Evolutionary conservation across 345 rosid genomes (phyloP), one percentile per base, ranked within the genome.

Genomic region (Dimocarpus longan): DNA sequence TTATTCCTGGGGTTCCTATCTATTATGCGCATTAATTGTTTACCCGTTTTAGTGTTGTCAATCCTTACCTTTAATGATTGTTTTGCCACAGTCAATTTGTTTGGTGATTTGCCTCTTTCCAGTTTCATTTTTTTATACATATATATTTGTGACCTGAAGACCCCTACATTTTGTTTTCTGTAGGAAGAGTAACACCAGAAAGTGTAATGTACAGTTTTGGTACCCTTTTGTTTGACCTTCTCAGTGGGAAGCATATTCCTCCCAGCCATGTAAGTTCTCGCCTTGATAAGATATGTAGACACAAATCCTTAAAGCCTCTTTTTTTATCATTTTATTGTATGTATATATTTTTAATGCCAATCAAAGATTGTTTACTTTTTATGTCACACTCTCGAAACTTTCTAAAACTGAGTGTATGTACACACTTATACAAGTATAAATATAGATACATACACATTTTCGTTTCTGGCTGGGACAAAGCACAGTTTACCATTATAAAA

Each of bases 191-290:
- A 69, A 93, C 93, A 16, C 75, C 94, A 70, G 98, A 95, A 88
- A 93, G 98, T 85, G 98, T 93, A 24, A 91, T 87, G 69, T 93
- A 93, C 82, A 95, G 98, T 84, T 95, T 93, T 74, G 98, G 98
- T 77, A 93, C 91, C 76, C 92, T 95, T 71, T 86, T 95, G 87
- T 84, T 95, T 77, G 98, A 95, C 82, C 98, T 95, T 83, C 92
- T 95, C 56, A 92, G 97, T 46, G 98, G 98, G 80, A 95, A 93
- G 81, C 98, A 95, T 87, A 95, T 95, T 86, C 95, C 98, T 86
- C 98, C 97, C 8, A 88, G 98, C 85, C 98, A 93, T 80, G 98
- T 95, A 85, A 90, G 92, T 85, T 70, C 56, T 78, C 18, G 71
- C n/a, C 73, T 72, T 52, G 21, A 6, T 28, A 52, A 69, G 46